Percentiles rank a stretch among this genome's conserved stretches.
Conservation (phyloP, 2,329 filamentous ascomycete genomes). For the Cytospora piceicola region DNA sequence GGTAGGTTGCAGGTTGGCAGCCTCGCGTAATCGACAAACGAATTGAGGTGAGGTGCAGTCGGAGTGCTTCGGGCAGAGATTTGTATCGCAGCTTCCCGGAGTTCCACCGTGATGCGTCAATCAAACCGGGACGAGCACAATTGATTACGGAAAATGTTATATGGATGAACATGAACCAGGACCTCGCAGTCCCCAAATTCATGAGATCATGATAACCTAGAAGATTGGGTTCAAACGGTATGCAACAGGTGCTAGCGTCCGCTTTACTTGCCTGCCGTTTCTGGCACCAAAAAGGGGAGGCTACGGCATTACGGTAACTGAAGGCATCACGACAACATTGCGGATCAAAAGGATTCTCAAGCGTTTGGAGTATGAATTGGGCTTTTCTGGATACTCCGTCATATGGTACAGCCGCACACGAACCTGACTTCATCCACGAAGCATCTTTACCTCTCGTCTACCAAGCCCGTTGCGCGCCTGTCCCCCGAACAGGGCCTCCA, state of each 20-base stretch:
- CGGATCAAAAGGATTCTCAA: background rate
- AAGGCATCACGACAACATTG: slow-evolving; percentile 4
- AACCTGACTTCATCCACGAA: background rate
- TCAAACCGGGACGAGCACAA: background rate
- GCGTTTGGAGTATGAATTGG: slow-evolving; percentile 18
- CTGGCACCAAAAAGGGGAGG: slow-evolving; percentile 1
- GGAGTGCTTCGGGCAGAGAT: slow-evolving; percentile 30
- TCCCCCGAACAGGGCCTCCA: background rate
- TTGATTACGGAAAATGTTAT: background rate
- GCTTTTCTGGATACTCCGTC: background rate
- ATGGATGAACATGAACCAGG: background rate
- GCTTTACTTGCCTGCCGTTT: slow-evolving; percentile 17
- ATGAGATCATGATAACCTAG: background rate
- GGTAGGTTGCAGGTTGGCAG: slow-evolving; percentile 11
- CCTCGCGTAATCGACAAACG: slow-evolving; percentile 21
- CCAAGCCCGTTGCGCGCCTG: background rate
- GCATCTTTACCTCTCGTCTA: background rate
- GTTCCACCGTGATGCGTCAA: slow-evolving; percentile 24
- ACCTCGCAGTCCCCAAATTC: background rate
- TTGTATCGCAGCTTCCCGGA: slow-evolving; percentile 20
- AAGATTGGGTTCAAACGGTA: background rate
- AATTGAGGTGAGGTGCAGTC: slow-evolving; percentile 6
- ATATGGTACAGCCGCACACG: slow-evolving; percentile 12
- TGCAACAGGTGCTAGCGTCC: slow-evolving; percentile 8
- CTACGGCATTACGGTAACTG: background rate